Conservation (phyloP, 2,329 filamentous ascomycete species). For the Aschersonia sp. region DNA sequence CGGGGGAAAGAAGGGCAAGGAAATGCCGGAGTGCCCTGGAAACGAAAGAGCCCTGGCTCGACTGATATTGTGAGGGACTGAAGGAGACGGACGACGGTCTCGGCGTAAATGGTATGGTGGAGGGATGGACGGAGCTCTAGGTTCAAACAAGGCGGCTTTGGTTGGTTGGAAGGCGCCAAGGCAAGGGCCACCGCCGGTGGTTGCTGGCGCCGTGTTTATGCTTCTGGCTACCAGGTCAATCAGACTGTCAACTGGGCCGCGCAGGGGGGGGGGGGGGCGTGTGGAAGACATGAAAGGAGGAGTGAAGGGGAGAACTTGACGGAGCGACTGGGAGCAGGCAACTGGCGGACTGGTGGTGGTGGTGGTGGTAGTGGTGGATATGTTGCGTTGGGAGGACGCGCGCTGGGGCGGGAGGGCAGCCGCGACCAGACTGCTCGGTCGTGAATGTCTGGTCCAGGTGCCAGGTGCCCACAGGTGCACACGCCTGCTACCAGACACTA, state of each 20-base stretch:
- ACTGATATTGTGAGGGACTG: slow-evolving; percentile 7
- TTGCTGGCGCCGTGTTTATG: slow-evolving; percentile 6
- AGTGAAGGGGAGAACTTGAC: slow-evolving; percentile 3
- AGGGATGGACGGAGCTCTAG: slow-evolving; percentile 9
- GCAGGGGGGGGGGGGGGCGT: slow-evolving; percentile 2
- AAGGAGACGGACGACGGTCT: slow-evolving; percentile 9
- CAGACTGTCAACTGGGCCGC: slow-evolving; percentile 3
- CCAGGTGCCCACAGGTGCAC: neutral
- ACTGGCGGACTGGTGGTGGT: neutral
- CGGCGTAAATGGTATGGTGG: slow-evolving; percentile 7
- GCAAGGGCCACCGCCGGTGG: slow-evolving; percentile 6
- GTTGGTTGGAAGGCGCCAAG: slow-evolving; percentile 7
- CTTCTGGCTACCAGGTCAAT: slow-evolving; percentile 5
- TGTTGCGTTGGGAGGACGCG: neutral
- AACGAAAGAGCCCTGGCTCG: slow-evolving; percentile 6
- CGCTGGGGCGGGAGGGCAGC: too few species aligned
- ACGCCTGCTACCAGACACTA: neutral
- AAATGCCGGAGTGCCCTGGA: slow-evolving; percentile 4
- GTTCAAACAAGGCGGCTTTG: slow-evolving; percentile 8
- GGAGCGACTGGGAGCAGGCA: neutral
- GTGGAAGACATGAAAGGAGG: slow-evolving; percentile 4
- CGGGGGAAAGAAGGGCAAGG: slow-evolving; percentile 7
- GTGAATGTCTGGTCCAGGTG: too few species aligned
- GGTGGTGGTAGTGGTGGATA: neutral
- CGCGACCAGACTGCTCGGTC: too few species aligned